Evolutionary conservation across 495 filamentous ascomycete species (phyloP).

Genomic region (Hypomontagnella submonticulosa): DNA sequence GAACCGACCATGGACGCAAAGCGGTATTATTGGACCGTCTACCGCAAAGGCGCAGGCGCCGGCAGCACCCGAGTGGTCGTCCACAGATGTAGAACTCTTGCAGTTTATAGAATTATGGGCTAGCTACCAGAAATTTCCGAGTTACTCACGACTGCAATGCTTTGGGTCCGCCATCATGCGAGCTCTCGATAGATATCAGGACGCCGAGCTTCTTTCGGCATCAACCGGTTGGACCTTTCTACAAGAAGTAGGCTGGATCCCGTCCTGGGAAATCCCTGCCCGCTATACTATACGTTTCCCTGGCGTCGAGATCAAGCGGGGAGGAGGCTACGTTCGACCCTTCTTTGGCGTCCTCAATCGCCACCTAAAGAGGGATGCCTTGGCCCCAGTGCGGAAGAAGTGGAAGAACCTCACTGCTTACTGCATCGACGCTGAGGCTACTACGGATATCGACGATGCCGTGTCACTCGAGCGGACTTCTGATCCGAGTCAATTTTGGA

Average conservation of each 20-base stretch:
- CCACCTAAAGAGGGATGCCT: slow-evolving; percentile 50
- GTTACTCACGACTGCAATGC: slow-evolving; percentile 62
- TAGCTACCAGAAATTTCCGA: slow-evolving; percentile 61
- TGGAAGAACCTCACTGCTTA: slow-evolving; percentile 79
- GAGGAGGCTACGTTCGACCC: slow-evolving; percentile 48
- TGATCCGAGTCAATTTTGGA: slow-evolving; percentile 73
- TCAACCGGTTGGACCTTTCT: slow-evolving; percentile 75
- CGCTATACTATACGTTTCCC: slow-evolving; percentile 70
- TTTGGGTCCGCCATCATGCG: slow-evolving; percentile 78
- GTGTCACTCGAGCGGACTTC: slow-evolving; percentile 78
- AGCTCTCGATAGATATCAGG: slow-evolving; percentile 74
- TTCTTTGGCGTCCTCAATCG: slow-evolving; percentile 45
- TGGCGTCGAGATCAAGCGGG: slow-evolving; percentile 57
- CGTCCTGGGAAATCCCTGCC: slow-evolving; percentile 82
- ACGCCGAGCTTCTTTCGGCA: slow-evolving; percentile 61
- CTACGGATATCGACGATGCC: slow-evolving; percentile 89
- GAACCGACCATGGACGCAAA: slow-evolving; percentile 66
- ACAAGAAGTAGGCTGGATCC: slow-evolving; percentile 85
- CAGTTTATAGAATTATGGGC: slow-evolving; percentile 78
- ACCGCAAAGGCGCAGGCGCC: slow-evolving; percentile 45
- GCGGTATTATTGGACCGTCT: slow-evolving; percentile 62
- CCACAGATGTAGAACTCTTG: slow-evolving; percentile 68
- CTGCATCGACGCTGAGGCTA: slow-evolving; percentile 79
- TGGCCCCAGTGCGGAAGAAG: slow-evolving; percentile 72
- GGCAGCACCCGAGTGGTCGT: slow-evolving; percentile 50